Conservation (phyloP, 2,329 filamentous ascomycete species). For the Neofusicoccum laricinum region DNA sequence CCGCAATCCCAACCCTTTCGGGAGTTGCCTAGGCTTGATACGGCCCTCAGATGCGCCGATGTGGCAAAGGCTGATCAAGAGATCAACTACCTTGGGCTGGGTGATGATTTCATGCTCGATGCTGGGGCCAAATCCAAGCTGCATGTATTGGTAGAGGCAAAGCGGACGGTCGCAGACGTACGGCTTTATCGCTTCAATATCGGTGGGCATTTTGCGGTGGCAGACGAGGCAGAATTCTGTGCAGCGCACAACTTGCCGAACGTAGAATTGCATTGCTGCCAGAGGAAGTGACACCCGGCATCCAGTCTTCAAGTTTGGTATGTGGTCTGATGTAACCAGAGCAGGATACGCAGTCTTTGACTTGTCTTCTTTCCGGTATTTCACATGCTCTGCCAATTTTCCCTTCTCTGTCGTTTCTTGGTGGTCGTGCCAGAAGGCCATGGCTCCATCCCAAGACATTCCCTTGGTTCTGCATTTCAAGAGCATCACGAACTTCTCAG, state of each 20-base stretch:
- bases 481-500: conserved; percentile 61
- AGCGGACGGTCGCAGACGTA: conserved; percentile 71
- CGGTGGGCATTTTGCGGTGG: conserved; percentile 63
- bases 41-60: conserved; percentile 43
- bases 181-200: conserved; percentile 70
- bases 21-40: conserved; percentile 33
- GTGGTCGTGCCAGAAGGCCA: conserved; percentile 41
- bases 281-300: conserved; percentile 54
- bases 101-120: conserved; percentile 80
- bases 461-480: conserved; percentile 57
- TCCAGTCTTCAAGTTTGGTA: conserved; percentile 29
- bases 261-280: conserved; percentile 68
- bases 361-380: not conserved
- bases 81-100: conserved; percentile 78
- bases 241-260: conserved; percentile 75
- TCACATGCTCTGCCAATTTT: conserved; percentile 21
- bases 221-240: conserved; percentile 87
- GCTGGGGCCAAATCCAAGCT: conserved; percentile 78
- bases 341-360: conserved; percentile 37
- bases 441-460: conserved; percentile 67
- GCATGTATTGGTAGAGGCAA: conserved; percentile 86
- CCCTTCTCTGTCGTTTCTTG: not conserved
- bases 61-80: conserved; percentile 82
- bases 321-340: conserved; percentile 52
- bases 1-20: conserved; percentile 54